Evolutionary conservation across 2,329 filamentous ascomycete genomes (phyloP), one percentile per base, ranked within the genome.

Genomic region (Hypoxylon sp.): DNA sequence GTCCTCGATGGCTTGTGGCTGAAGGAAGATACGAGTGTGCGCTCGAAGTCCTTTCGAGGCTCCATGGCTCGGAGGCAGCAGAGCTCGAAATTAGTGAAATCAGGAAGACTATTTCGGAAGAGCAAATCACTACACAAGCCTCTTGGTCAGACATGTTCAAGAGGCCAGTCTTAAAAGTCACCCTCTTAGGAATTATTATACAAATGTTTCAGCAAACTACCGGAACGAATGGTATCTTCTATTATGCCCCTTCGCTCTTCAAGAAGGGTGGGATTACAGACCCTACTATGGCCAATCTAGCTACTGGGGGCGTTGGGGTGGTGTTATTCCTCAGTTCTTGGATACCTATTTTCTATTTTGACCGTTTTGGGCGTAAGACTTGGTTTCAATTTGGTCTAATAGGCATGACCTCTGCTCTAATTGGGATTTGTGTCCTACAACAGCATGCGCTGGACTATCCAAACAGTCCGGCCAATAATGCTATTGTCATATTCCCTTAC

Each of bases 51-150:
- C 61, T 75, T 2, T 61, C 72, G 0, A 70, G 73, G 13, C 52
- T 75, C 5, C 73, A 75, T 50, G 73, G 73, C 9, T 73, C 72
- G 7, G 69, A 53, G 21, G 68, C 61, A 0, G 72, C 82, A 0
- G 88, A 90, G 74, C 76, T 87, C 23, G 89, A 90, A 78, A 89
- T 90, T 53, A 83, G 62, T 17, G 72, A 69, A 34, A 73, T 73
- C 11, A 66, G 71, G 2, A 68, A 71, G 17, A 68, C 70, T 10
- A 68, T 75, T 9, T 64, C 75, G 32, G 72, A 65, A 21, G 69
- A 71, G 36, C 56, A 60, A 41, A 64, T 63, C n/a, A 57, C 55
- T 21, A 57, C 70, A 1, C 66, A 69, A 50, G 68, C 72, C 21
- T 67, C 72, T n/a, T 77, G 75, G 75, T 62, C 58, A 0, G 74